Evolutionary conservation across 352 stramenopile species (phyloP), one percentile per base, ranked within the genome.

Genomic region (Phytophthora aleatoria): DNA sequence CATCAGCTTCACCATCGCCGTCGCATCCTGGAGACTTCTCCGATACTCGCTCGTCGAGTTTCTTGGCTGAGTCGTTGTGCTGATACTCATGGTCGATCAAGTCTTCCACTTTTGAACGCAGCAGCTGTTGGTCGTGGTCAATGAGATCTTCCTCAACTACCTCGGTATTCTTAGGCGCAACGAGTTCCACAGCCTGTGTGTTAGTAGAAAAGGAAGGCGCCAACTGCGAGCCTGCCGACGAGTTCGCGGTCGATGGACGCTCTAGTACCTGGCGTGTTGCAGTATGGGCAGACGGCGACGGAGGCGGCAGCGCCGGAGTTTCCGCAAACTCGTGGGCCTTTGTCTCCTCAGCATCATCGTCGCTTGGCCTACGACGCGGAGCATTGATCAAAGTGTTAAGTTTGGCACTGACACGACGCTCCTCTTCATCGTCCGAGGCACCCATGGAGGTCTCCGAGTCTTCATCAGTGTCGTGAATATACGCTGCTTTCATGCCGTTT

Each of bases 271-370:
- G 56, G 8, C 78, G 54, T 5, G 69, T 87, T 7, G 53, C 60
- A 12, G 24, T 62, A 26, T 81, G 73, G 1, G 73, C 77, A 20
- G 81, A 88, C 15, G 71, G 68, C 16, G 76, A 80, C 7, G 79
- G 74, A 1, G 79, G 69, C 3, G 79, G 65, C 3, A 90, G 50
- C 8, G 74, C 74, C 10, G 74, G 77, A 0, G 72, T 87, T 24
- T 66, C 63, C 5, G 71, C 66, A 41, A 84, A 85, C 56, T 86
- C 79, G 2, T 79, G 61, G 3, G 74, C 67, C 42, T 92, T 90
- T 9, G 70, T 84, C 49, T 90, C 79, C 43, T 90, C 75, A 7
- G 50, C 74, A 30, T 76, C 62, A 36, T 80, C 68, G 31, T 84
- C 66, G n/a, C 50, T 36, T 8, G 24, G 44, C 13, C 26, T 55